Evolutionary conservation across 2,329 filamentous ascomycete species (phyloP).

Genomic region (Verticillium alfalfae): DNA sequence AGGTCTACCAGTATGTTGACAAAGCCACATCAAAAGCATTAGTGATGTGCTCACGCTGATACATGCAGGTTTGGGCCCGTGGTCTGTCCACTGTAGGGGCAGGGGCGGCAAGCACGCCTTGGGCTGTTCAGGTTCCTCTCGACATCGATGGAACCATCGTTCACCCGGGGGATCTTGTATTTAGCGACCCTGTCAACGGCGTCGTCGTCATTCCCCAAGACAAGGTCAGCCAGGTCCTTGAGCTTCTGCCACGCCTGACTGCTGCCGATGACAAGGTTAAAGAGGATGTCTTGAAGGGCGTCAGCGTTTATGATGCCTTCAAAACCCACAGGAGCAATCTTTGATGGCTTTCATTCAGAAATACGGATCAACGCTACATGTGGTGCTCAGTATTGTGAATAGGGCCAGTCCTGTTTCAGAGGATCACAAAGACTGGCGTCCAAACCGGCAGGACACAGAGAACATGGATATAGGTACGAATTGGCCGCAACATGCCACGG

Average conservation of each 20-base stretch:
- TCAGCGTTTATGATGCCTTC: conserved; percentile 62
- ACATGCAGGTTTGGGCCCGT: conserved; percentile 45
- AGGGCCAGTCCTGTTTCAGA: no score
- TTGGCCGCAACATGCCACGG: no score
- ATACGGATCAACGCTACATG: not conserved
- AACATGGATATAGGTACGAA: no score
- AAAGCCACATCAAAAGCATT: not conserved
- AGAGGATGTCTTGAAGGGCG: conserved; percentile 57
- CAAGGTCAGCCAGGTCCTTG: conserved; percentile 54
- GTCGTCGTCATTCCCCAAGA: conserved; percentile 62
- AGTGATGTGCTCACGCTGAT: not conserved
- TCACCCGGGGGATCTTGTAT: conserved; percentile 59
- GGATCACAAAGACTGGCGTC: no score
- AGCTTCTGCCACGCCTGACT: conserved; percentile 47
- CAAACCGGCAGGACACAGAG: no score
- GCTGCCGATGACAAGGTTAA: conserved; percentile 56
- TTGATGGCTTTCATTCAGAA: conserved; percentile 8
- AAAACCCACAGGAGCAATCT: conserved; percentile 42
- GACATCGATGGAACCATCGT: conserved; percentile 35
- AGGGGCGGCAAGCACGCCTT: conserved; percentile 49
- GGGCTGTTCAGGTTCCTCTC: conserved; percentile 42
- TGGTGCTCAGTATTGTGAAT: not conserved
- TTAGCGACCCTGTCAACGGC: conserved; percentile 65
- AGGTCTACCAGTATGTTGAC: conserved; percentile 46
- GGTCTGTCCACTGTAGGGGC: conserved; percentile 54